Conservation (phyloP, 2,329 filamentous ascomycete species). For the Mycosphaerella sp. region DNA sequence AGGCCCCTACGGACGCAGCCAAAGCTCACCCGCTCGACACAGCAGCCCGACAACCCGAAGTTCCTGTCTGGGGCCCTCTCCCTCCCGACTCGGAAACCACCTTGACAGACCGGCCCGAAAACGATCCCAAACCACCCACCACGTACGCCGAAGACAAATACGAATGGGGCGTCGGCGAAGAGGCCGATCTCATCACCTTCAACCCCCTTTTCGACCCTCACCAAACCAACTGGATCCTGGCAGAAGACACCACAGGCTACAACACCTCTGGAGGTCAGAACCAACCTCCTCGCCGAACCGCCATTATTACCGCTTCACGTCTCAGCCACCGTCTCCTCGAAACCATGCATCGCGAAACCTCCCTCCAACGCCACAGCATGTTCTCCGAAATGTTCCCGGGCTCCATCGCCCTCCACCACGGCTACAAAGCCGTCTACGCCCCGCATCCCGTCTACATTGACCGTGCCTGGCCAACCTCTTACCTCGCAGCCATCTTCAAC, state of each 20-base stretch:
- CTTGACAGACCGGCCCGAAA: slow-evolving; percentile 46
- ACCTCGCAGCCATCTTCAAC: slow-evolving; percentile 51
- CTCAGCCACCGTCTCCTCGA: slow-evolving; percentile 59
- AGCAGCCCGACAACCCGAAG: slow-evolving; percentile 37
- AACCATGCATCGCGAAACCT: slow-evolving; percentile 70
- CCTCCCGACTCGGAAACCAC: slow-evolving; percentile 38
- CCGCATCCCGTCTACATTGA: slow-evolving; percentile 54
- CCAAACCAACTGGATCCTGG: slow-evolving; percentile 66
- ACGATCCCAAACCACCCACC: slow-evolving; percentile 49
- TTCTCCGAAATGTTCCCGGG: slow-evolving; percentile 76
- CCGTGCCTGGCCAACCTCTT: slow-evolving; percentile 49
- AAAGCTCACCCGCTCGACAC: slow-evolving; percentile 39
- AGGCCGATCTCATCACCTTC: slow-evolving; percentile 69
- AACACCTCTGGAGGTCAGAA: slow-evolving; percentile 38
- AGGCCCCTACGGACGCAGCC: slow-evolving; percentile 28
- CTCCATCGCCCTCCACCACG: slow-evolving; percentile 64
- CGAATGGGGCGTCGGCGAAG: slow-evolving; percentile 62
- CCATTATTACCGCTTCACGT: slow-evolving; percentile 65
- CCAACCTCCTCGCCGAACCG: slow-evolving; percentile 59
- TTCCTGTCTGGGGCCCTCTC: slow-evolving; percentile 46
- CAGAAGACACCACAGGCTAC: slow-evolving; percentile 65
- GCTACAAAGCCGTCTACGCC: slow-evolving; percentile 66
- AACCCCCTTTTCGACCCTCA: slow-evolving; percentile 70
- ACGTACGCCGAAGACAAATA: slow-evolving; percentile 51
- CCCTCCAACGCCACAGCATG: slow-evolving; percentile 62